Base-by-base conservation (phyloP, 106 monocot species). In the Triglochin maritima region DNA sequence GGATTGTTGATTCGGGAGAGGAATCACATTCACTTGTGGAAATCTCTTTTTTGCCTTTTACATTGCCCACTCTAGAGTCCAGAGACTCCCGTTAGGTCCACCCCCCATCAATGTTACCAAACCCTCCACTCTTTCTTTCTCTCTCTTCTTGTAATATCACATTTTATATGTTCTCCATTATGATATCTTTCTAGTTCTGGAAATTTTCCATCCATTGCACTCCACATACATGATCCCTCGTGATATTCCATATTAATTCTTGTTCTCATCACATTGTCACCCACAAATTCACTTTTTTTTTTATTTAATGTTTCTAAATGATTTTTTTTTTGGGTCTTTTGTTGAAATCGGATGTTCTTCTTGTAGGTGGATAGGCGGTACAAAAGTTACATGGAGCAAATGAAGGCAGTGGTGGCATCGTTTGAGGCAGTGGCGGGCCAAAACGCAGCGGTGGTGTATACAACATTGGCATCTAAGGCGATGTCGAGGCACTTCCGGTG, bases 401-500 rank as follows among this genome's bases (percentile, higher is more conserved):
- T 87, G 84, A 73, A 77, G 55, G 71, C 72, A 1, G 80, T 89
- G 54, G 84, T 82, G 0, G 66, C 72, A 3, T 76, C 84, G 3
- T 89, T 94, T 44, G 94, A 94, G 64, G 77, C 77, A 5, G 89
- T 83, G 62, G 89, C 80, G 7, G 89, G 94, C 0, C 82, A 82
- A 50, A 81, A 86, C 1, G 65, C 89, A 15, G 89, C 86, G 2
- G 43, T 64, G 9, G 84, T 79, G 9, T 94, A 94, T 69, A 71
- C 82, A 14, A 63, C 74, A 6, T 11, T 89, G 78, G 89, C 94
- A 16, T 82, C 84, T 15, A 89, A 77, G 79, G 86, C 89, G 9
- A 94, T 94, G 81, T 94, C 94, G 48, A 74, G 81, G 74, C 94
- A 89, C 50, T 94, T 94, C 71, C 63, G 86, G 43, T 80, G 77